Percentiles rank a stretch among this genome's conserved stretches.
Conservation (phyloP, 2,329 filamentous ascomycete species). For the Talaromyces marneffei region DNA sequence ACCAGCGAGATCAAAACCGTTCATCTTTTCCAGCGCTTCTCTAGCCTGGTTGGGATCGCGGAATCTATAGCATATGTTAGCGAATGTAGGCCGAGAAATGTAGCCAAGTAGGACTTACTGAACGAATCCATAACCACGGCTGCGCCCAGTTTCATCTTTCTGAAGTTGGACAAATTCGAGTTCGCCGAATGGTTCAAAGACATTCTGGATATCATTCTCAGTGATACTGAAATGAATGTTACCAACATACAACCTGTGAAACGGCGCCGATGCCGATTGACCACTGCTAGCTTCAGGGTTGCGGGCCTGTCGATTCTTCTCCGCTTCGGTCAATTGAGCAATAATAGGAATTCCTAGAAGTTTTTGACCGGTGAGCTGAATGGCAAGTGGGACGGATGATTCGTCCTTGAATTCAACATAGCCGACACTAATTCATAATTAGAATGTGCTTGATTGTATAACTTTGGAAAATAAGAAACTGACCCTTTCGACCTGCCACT, state of each 20-base stretch:
- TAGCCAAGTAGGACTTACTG: conserved; percentile 62
- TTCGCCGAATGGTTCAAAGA: conserved; percentile 96
- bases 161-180: conserved; percentile 96
- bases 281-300: conserved; percentile 63
- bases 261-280: conserved; percentile 79
- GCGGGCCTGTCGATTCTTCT: conserved; percentile 96
- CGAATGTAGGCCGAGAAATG: not conserved
- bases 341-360: conserved; percentile 98
- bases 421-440: conserved; percentile 64
- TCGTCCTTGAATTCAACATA: conserved; percentile 99
- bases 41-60: conserved; percentile 84
- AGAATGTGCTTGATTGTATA: not conserved
- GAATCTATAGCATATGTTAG: conserved; percentile 57
- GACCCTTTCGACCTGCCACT: conserved; percentile 97
- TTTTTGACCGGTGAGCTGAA: conserved; percentile 97
- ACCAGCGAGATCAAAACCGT: conserved; percentile 95
- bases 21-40: conserved; percentile 97
- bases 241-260: conserved; percentile 96
- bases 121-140: conserved; percentile 95
- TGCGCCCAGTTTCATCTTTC: conserved; percentile 86
- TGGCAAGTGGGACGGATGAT: conserved; percentile 85
- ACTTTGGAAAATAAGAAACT: conserved; percentile 41
- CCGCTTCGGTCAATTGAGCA: conserved; percentile 94
- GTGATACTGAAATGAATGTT: conserved; percentile 99
- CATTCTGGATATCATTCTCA: conserved; percentile 88